Evolutionary conservation across 2,329 filamentous ascomycete genomes (phyloP), one percentile per base, ranked within the genome.

Genomic region (Claviceps paspali): DNA sequence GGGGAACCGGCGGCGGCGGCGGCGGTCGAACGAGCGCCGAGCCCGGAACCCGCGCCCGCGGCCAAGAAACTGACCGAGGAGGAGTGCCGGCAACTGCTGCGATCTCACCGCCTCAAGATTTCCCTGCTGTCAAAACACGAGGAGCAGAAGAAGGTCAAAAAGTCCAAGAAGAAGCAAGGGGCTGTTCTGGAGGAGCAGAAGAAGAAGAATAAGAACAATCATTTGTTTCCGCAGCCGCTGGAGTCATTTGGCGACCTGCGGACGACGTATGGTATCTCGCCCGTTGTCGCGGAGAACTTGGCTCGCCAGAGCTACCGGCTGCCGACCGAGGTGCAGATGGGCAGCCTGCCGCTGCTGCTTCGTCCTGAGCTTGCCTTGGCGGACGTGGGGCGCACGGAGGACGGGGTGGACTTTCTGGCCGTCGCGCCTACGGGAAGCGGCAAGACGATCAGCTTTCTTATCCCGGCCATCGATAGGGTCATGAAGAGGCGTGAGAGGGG

Each of bases 371-470:
- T 56, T 39, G 70, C 70, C 1, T 57, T 76, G 22, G 52, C 52
- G 10, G 54, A 53, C 4, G 57, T 54, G 19, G 51, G 51, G 17
- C 56, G 58, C 15, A 40, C 63, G 15, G 51, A 52, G 3, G 41
- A 46, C 11, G 56, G 56, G 7, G 64, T 88, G 4, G 79, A 98
- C 62, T 74, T 98, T 28, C 59, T 98, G 44, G 83, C 84, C 0
- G 77, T 96, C 30, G 91, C 91, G 3, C 91, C 91, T 1, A 98
- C 91, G 0, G 91, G 91, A 18, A 96, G 88, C 55, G 91, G 91
- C 31, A 98, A 98, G 65, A 98, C 91, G 0, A 65, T 98, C 44
- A 85, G 86, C 14, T 98, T 95, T 51, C 60, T 96, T 49, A 82
- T 98, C 29, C 87, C 88, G 0, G 70, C 86, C 3, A 76, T 98